These are phyloP conservation scores for Peronospora destructor DNA, from an alignment of 352 stramenopile genomes.

Conservation along the genomic window DNA sequence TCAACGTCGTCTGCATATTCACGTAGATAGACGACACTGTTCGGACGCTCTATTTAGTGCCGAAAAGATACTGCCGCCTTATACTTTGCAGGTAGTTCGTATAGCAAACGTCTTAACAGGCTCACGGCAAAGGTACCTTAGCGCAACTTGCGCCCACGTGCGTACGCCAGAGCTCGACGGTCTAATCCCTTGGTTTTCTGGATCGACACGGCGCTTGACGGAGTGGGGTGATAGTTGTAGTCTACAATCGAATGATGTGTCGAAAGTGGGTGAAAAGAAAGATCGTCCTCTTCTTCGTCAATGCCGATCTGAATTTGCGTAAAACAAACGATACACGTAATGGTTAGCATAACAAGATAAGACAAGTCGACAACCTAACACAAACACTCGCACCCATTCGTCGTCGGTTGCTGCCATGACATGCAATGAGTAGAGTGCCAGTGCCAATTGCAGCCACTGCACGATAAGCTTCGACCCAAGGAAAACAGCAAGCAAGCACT, in stretches of 20 bases:
- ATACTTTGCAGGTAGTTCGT: constrained; percentile 1
- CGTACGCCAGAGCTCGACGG: constrained; percentile 64
- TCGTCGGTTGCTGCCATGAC: constrained; percentile 67
- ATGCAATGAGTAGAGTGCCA: constrained; percentile 82
- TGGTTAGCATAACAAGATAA: background rate
- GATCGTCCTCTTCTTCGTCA: constrained; percentile 53
- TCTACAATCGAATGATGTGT: constrained; percentile 72
- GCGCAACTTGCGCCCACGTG: constrained; percentile 64
- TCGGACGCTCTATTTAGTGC: no score
- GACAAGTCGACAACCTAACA: background rate
- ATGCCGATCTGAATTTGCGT: constrained; percentile 33
- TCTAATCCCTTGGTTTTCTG: constrained; percentile 79
- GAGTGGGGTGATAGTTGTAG: constrained; percentile 59
- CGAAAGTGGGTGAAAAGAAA: constrained; percentile 44
- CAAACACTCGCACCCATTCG: constrained; percentile 50
- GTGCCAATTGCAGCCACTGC: constrained; percentile 75
- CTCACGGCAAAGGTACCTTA: constrained; percentile 16
- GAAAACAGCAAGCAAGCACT: constrained; percentile 79
- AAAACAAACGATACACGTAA: background rate
- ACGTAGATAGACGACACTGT: no score
- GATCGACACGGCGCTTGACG: constrained; percentile 52
- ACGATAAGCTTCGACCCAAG: constrained; percentile 74
- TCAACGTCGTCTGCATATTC: no score
- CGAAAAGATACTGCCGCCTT: background rate
- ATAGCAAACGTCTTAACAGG: background rate